phyloP scores from a whole-genome alignment of 495 filamentous ascomycete species.

The Aspergillus coremiiformis region DNA sequence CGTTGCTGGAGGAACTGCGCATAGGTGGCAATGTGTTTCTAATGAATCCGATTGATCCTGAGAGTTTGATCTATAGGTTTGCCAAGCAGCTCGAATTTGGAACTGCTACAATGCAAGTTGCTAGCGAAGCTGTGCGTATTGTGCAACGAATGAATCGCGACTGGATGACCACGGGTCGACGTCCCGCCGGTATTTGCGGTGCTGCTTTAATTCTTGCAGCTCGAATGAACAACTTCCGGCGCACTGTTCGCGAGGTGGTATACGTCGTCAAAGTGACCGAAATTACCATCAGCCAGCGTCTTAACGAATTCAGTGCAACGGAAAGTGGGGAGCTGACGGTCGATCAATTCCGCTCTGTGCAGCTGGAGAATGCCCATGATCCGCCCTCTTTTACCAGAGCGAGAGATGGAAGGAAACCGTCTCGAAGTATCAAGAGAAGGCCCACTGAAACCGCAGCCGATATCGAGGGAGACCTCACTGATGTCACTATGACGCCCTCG shows the following conservation, averaged over 20 bases:
- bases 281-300: conserved; percentile 76
- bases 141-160: conserved; percentile 88
- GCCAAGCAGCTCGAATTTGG: conserved; percentile 86
- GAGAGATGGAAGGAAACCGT: conserved; percentile 38
- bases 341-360: conserved; percentile 71
- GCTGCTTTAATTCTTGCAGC: conserved; percentile 91
- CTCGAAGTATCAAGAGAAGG: conserved; percentile 28
- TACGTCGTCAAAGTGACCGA: conserved; percentile 95
- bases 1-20: conserved; percentile 59
- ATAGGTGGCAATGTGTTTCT: conserved; percentile 42
- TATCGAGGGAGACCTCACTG: conserved; percentile 30
- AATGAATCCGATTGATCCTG: conserved; percentile 60
- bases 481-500: conserved; percentile 11
- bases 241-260: conserved; percentile 85
- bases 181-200: conserved; percentile 89
- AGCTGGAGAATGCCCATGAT: conserved; percentile 59
- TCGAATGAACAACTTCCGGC: conserved; percentile 93
- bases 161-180: conserved; percentile 90
- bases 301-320: conserved; percentile 82
- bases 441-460: conserved; percentile 43
- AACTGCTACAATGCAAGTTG: conserved; percentile 64
- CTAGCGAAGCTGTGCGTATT: conserved; percentile 75
- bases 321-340: conserved; percentile 73
- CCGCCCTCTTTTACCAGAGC: conserved; percentile 76
- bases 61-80: conserved; percentile 84